Conservation (phyloP, 2,329 filamentous ascomycete genomes). For the Reticulascus tulasneorum region DNA sequence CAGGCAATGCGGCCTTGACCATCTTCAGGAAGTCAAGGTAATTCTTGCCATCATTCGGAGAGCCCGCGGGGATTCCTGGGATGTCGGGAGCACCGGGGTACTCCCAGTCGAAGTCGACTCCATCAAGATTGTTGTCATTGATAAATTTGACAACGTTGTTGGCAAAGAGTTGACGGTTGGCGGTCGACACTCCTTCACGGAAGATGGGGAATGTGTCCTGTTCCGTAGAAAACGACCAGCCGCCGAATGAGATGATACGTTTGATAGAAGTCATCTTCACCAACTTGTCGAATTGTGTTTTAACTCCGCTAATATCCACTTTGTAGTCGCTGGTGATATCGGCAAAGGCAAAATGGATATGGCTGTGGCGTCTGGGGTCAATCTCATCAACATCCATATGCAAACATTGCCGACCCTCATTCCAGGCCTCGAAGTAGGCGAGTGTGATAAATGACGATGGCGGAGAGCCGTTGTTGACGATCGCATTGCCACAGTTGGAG, state of each 20-base stretch:
- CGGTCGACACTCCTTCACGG: conserved; percentile 24
- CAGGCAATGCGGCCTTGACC: conserved; percentile 7
- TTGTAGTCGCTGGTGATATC: conserved; percentile 18
- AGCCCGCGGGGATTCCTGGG: conserved; percentile 24
- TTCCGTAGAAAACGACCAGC: conserved; percentile 38
- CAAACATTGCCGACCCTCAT: conserved; percentile 22
- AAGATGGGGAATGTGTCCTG: conserved; percentile 32
- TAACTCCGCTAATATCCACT: conserved; percentile 17
- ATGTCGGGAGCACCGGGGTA: conserved; percentile 33
- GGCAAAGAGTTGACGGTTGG: conserved; percentile 32
- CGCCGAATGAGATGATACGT: conserved; percentile 38
- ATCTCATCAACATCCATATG: conserved; percentile 21
- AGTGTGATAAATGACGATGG: conserved; percentile 22
- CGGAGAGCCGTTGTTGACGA: conserved; percentile 14
- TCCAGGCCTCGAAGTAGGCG: conserved; percentile 31
- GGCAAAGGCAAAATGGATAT: conserved; percentile 29
- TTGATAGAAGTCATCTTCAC: conserved; percentile 20
- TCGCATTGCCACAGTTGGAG: conserved; percentile 33
- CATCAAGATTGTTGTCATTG: conserved; percentile 33
- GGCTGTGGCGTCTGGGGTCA: conserved; percentile 14
- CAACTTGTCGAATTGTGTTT: conserved; percentile 25
- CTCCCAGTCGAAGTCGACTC: conserved; percentile 34
- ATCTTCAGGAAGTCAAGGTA: conserved; percentile 26
- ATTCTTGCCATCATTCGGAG: conserved; percentile 20
- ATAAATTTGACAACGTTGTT: conserved; percentile 34